These are phyloP conservation scores for Inga leiocalycina DNA, from an alignment of 306 rosid species.

Conservation along the genomic window DNA sequence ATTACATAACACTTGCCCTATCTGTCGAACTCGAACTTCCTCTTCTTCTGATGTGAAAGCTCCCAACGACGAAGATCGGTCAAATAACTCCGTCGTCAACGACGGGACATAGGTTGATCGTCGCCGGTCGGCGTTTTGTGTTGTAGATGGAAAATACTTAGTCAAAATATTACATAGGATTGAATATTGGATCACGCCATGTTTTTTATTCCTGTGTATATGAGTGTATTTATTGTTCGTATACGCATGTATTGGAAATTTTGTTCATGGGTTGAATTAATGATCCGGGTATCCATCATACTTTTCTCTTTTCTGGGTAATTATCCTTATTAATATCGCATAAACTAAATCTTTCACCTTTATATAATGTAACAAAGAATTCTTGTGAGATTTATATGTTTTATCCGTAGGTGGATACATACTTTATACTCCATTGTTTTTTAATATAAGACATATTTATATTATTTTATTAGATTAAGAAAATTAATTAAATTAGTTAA, in stretches of 20 bases:
- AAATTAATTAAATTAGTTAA: too few species aligned
- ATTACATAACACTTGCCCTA: conserved; percentile 52
- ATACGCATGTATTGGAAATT: neutral
- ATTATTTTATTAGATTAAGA: too few species aligned
- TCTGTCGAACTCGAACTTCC: conserved; percentile 40
- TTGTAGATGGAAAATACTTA: neutral
- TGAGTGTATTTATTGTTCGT: neutral
- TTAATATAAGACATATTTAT: too few species aligned
- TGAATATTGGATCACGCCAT: neutral
- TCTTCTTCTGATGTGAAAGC: neutral
- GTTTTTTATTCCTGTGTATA: neutral
- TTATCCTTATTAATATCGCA: neutral
- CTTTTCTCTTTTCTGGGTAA: neutral
- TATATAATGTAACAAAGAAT: too few species aligned
- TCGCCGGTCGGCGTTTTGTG: neutral
- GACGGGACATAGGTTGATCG: neutral
- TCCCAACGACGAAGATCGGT: neutral
- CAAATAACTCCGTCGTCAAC: neutral
- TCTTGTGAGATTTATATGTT: neutral
- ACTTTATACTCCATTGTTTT: too few species aligned
- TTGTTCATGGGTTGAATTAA: neutral
- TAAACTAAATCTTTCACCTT: neutral
- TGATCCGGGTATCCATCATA: neutral
- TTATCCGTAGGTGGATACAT: too few species aligned
- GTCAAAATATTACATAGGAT: neutral